Evolutionary conservation across 2,329 filamentous ascomycete genomes (phyloP).

Genomic region (Hypoxylon sp.): DNA sequence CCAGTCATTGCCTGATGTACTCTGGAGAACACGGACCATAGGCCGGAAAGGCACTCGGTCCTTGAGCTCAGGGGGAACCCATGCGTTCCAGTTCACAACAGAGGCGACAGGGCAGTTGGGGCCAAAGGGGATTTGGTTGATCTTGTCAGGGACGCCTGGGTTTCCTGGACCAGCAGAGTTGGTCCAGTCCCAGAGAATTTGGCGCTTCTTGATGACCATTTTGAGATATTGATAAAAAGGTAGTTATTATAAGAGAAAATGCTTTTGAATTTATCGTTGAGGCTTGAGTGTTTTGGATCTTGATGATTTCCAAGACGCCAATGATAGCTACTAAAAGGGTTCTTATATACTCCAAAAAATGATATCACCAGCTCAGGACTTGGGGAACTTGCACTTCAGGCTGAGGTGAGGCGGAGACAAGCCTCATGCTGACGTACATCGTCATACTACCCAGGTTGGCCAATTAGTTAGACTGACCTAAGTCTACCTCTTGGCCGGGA

Average conservation of each 20-base stretch:
- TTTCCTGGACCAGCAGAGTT: constrained; percentile 53
- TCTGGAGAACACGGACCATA: constrained; percentile 59
- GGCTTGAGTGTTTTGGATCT: constrained; percentile 13
- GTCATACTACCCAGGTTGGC: background rate
- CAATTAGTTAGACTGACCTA: background rate
- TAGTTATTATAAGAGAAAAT: background rate
- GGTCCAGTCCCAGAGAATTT: constrained; percentile 62
- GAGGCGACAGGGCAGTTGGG: constrained; percentile 55
- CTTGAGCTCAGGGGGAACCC: constrained; percentile 51
- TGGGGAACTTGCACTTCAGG: constrained; percentile 1
- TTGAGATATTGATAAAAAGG: constrained; percentile 21
- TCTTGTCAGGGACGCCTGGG: constrained; percentile 53
- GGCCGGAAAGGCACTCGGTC: constrained; percentile 60
- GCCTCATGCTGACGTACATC: constrained; percentile 24
- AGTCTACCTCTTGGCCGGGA: background rate
- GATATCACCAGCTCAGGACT: background rate
- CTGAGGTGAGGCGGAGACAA: constrained; percentile 32
- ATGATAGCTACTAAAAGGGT: background rate
- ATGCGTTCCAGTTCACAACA: constrained; percentile 50
- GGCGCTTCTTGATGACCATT: constrained; percentile 56
- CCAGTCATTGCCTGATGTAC: constrained; percentile 59
- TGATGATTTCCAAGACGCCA: background rate
- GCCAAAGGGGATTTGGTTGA: constrained; percentile 56
- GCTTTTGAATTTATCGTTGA: background rate
- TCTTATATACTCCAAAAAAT: constrained; percentile 20